Base-by-base conservation (phyloP, 306 rosid species). In the Cucumis cinereus region DNA sequence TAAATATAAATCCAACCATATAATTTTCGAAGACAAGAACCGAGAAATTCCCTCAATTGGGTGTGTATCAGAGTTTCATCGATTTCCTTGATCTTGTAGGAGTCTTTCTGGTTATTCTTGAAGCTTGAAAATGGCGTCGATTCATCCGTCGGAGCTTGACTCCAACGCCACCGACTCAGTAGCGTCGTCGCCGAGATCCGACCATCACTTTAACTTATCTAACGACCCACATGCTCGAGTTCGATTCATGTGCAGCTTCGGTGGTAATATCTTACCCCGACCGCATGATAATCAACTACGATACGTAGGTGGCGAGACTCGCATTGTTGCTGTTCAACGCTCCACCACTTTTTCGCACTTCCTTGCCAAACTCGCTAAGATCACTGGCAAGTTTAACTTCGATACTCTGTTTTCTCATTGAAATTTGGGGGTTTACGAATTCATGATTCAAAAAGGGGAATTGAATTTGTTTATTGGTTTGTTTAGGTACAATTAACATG, bases 211-310 rank as follows among this genome's bases (percentile, higher is more conserved):
- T 11, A 24, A 78, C 73, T 82, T 79, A 24, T 56, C 77, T 1
- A 81, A 82, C 23, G 92, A 90, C 6, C 77, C 58, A 0, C 82
- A 77, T 13, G 41, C 89, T 6, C 96, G 89, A 12, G 89, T 87
- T 68, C 91, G 98, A 15, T 89, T 95, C 84, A 95, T 95, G 99
- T 92, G 98, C 85, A 95, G 99, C 82, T 95, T 92, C 80, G 98
- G 98, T 78, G 99, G 98, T 75, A 86, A 88, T 77, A 95, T 95
- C 82, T 26, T 90, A 40, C 99, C 96, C 0, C 96, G 99, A 1
- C 99, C 96, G 13, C 91, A 83, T 70, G 99, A 95, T 20, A 92
- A 95, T 74, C 97, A 92, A 79, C 98, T 95, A 79, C 99, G 99
- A 0, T 95, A 95, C 57, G 97, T 92, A 23, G 96, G 99, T 77